Base-by-base conservation (phyloP, 495 filamentous ascomycete genomes). In the Hypoxylon fragiforme region DNA sequence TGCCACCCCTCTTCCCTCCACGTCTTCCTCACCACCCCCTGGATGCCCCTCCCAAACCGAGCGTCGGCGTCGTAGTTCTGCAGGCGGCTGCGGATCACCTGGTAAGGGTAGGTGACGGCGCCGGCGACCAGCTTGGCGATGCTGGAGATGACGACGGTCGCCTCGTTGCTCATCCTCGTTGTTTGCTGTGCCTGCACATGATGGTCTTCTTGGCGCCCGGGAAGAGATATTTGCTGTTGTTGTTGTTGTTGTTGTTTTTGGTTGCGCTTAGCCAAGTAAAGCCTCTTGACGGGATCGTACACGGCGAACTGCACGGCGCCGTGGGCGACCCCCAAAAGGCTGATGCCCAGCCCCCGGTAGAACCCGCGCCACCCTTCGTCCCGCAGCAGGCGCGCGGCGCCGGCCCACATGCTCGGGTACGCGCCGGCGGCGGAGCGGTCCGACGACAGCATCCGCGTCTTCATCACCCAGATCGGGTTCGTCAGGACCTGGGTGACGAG, bases 391-490 rank as follows among this genome's bases (percentile, higher is more conserved):
- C 81, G 79, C 21, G 56, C 70, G 20, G 82, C 77, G 40, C 94
- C 94, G 44, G 84, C 74, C 42, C 73, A 73, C 69, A 95, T 85
- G 52, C 81, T 85, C n/a, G 80, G 73, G 72, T 97, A 99, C 3
- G 92, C 92, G 44, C 90, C 90, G 1, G 84, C 86, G 18, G 81
- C 77, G 32, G 75, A 70, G 38, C 80, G 79, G 60, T 91, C 85
- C 2, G 86, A 90, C 22, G 91, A 88, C 9, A 99, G 76, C 92
- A 99, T 97, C 42, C 94, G 89, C 2, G 94, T 99, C 70, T 97
- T 97, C 67, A 99, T 82, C 4, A 99, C 94, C 94, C 94, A 99
- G 64, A 99, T 87, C 3, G 94, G 94, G 66, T 99, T 99, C 40
- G 95, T 97, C 54, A 88, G 74, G 19, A 91, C 66, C 28, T 90